Evolutionary conservation across 495 filamentous ascomycete genomes (phyloP).

Genomic region (Lindgomyces ingoldianus): DNA sequence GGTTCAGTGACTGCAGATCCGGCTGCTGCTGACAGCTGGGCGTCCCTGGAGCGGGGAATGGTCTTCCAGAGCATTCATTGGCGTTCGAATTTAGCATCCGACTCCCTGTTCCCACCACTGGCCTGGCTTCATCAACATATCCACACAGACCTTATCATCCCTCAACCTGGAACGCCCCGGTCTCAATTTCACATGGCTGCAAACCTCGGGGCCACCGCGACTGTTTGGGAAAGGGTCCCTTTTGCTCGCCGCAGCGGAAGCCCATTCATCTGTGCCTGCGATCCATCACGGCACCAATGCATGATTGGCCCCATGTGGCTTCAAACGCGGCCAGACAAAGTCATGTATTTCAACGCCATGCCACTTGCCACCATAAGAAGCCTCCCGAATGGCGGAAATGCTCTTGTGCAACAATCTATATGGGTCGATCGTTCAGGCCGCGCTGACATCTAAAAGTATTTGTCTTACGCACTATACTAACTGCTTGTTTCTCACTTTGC

Average conservation of each 20-base stretch:
- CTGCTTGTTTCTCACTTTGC: neutral
- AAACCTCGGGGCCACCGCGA: slow-evolving; percentile 9
- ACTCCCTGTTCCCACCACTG: slow-evolving; percentile 12
- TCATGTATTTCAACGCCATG: slow-evolving; percentile 30
- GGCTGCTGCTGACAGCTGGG: slow-evolving; percentile 8
- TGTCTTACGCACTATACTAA: slow-evolving; percentile 19
- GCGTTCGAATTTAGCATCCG: slow-evolving; percentile 7
- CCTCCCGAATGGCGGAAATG: slow-evolving; percentile 15
- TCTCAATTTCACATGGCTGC: slow-evolving; percentile 27
- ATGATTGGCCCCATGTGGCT: slow-evolving; percentile 28
- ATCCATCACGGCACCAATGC: slow-evolving; percentile 6
- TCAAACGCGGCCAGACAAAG: slow-evolving; percentile 15
- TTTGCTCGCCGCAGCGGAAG: slow-evolving; percentile 8
- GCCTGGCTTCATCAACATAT: slow-evolving; percentile 1
- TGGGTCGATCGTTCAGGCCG: slow-evolving; percentile 22
- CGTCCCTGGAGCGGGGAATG: slow-evolving; percentile 15
- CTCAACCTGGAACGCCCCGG: slow-evolving; percentile 25
- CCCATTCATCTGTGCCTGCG: slow-evolving; percentile 9
- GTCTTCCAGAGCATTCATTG: slow-evolving; percentile 20
- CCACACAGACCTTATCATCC: slow-evolving; percentile 23
- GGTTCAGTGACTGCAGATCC: slow-evolving; percentile 11
- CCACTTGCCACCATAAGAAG: slow-evolving; percentile 24
- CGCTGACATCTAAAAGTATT: slow-evolving; percentile 25
- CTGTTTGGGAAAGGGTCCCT: slow-evolving; percentile 17
- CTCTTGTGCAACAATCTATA: slow-evolving; percentile 20